These are phyloP conservation scores for Platismatia glauca DNA, from an alignment of 495 filamentous ascomycete species.

Conservation along the genomic window DNA sequence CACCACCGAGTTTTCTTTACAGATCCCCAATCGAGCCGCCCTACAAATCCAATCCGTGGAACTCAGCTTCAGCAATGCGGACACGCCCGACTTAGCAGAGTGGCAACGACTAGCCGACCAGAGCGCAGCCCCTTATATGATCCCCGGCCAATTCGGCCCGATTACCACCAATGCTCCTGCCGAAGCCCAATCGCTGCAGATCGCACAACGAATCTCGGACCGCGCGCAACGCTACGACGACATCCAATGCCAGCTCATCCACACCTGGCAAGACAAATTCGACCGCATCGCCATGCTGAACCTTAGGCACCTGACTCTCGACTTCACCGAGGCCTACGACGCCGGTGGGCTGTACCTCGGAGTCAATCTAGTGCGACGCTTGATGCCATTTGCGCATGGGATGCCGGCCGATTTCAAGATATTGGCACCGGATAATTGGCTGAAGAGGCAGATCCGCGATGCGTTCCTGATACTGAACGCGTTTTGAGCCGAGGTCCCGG, in stretches of 20 bases:
- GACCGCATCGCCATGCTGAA: constrained; percentile 11
- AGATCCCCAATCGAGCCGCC: constrained; percentile 9
- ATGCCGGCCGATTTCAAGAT: constrained; percentile 6
- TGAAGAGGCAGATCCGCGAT: constrained; percentile 5
- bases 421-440: neutral
- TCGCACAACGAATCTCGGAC: neutral
- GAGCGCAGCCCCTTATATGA: neutral
- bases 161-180: neutral
- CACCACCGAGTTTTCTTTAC: constrained; percentile 5
- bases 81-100: neutral
- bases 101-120: neutral
- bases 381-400: constrained; percentile 8
- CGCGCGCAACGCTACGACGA: neutral
- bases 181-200: neutral
- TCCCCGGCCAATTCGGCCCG: neutral
- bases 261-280: constrained; percentile 13
- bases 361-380: constrained; percentile 1
- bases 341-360: constrained; percentile 6
- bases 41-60: constrained; percentile 11
- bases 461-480: neutral
- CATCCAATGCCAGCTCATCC: neutral
- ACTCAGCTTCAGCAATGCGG: constrained; percentile 11
- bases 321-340: constrained; percentile 8
- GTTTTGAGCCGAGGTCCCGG: neutral
- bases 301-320: constrained; percentile 6